Evolutionary conservation across 2,329 filamentous ascomycete species (phyloP), one percentile per base, ranked within the genome.

Genomic region (Aspergillus caelatus): DNA sequence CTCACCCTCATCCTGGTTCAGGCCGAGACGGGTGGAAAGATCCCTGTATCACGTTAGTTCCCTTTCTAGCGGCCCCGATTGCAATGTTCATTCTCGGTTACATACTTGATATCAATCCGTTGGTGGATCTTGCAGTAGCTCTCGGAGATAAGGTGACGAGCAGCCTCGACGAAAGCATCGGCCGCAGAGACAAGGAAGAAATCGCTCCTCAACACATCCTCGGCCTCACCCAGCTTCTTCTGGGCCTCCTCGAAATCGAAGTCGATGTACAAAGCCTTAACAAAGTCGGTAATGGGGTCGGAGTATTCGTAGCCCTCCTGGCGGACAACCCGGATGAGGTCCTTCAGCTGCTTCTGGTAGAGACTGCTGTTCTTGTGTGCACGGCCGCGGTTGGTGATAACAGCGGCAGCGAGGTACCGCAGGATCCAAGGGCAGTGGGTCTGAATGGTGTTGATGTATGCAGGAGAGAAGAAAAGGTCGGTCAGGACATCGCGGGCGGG

Each of bases 121-220:
- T 96, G 93, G 81, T 98, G 96, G 78, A 99, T 99, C 88, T 98
- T 98, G 92, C 95, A 99, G 87, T 99, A 99, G 79, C 89, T 93
- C 85, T 99, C 95, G 60, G 94, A 98, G 79, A 99, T 98, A 65
- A 99, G 85, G 84, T 99, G 95, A 75, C 95, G 88, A 45, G 95
- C 95, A 56, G 93, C 90, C 76, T 98, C 94, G 68, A 99, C 92
- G 77, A 99, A 99, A 48, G 89, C 85, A 73, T 98, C 94, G 39
- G 92, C 89, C 4, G 91, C 88, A 23, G 89, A 90, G 62, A 91
- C 88, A 62, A 99, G 87, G 90, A 99, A 99, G 86, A 99, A 98
- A 81, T 99, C 95, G 74, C 89, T 88, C 72, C 92, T 91, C 73
- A 97, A 87, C 68, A 99, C 93, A 79, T 95, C 89, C 81, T 98